Evolutionary conservation across 768 basidiomycete species (phyloP), one percentile per base, ranked within the genome.

Genomic region (Rhodotorula babjevae): DNA sequence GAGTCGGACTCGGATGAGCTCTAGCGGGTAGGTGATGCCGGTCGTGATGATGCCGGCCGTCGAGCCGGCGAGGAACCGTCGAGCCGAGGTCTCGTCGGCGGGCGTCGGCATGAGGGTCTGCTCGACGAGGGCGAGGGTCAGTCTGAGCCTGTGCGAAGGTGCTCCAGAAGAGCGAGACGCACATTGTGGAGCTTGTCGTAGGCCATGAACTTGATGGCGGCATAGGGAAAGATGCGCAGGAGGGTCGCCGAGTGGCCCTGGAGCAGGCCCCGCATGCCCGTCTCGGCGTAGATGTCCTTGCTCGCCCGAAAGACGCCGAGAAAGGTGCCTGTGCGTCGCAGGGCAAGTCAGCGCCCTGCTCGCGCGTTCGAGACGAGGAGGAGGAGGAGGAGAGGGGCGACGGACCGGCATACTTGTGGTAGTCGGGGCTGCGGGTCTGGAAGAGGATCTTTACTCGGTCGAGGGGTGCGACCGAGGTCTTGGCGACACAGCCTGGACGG

Each of bases 361-460:
- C n/a, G n/a, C n/a, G n/a, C n/a, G n/a, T n/a, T 36, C 15, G 47
- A 23, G 65, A 5, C 9, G 21, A 46, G 57, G 12, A 53, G 52
- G 0, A 36, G 31, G 31, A 8, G 19, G 60, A 47, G 52, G 49
- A 29, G 42, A 50, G 63, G 46, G 27, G 0, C 19, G 64, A 60
- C 87, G 69, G 69, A 92, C 94, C 94, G 69, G 93, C 87, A 82
- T 94, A 98, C 81, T 93, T 91, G 80, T 87, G 86, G 80, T 90
- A 99, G 69, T 98, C 95, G 15, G 91, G 90, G 81, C 95, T 96
- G 14, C 92, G 92, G 1, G 96, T 92, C 81, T 99, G 95, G 80
- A 98, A 96, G 61, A 99, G 88, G 78, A 99, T 99, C 83, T 99
- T 99, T 77, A 99, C 94, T 80, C 96, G 85, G 81, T 99, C 96